Evolutionary conservation across 306 rosid species (phyloP), one percentile per base, ranked within the genome.

Genomic region (Acacia crassicarpa): DNA sequence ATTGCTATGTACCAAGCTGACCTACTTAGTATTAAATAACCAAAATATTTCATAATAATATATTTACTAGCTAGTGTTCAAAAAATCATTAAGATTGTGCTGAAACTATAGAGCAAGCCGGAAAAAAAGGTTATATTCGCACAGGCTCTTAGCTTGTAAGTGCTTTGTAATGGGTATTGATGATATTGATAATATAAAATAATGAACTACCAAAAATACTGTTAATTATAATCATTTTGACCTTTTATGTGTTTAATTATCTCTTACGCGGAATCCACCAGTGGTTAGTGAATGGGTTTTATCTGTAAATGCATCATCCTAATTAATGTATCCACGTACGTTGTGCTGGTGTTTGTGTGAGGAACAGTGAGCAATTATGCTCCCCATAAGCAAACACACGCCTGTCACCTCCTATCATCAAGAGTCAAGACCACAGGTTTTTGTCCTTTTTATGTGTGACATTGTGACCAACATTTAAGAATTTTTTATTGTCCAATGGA

Each of bases 1-100:
- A 88, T 90, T 25, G 74, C 41, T 1, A 19, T 84, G 83, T 88
- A 88, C 77, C 56, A 86, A 67, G 83, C 76, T 76, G 83, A 89
- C 85, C 81, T 83, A 38, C 3, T 32, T 20, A 5, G 70, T 84
- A 51, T 22, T 71, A 9, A 76, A 12, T 75, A 76, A 84, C 68
- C 76, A 66, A 79, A 33, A 23, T 16, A n/a, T n/a, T n/a, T n/a
- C n/a, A n/a, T n/a, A n/a, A n/a, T n/a, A n/a, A n/a, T n/a, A n/a
- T n/a, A n/a, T n/a, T n/a, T n/a, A n/a, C n/a, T n/a, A n/a, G n/a
- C n/a, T n/a, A n/a, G n/a, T n/a, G 75, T 75, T 27, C 43, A 59
- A 45, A 67, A 32, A 11, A 38, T 78, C 53, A 78, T 41, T 19
- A 56, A 33, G 48, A 12, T 19, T 68, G 51, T 79, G 48, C 48